Evolutionary conservation across 192 early-diverging fungal species (phyloP), one percentile per base, ranked within the genome.

Genomic region (Coemansia sp.): DNA sequence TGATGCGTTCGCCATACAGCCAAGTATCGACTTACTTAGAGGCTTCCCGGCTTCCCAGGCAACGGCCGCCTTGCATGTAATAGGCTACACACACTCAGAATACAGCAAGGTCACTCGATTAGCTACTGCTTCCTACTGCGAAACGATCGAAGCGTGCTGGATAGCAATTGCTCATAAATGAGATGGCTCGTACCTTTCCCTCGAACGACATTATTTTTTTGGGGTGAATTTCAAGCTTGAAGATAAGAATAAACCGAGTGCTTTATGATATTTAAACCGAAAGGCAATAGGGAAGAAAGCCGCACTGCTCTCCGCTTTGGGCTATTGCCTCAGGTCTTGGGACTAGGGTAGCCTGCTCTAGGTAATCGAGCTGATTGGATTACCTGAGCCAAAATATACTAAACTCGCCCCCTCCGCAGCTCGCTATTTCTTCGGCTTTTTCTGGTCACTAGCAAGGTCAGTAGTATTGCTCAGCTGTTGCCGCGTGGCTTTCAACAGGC

Each of bases 1-100:
- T 30, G 13, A 32, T 6, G 4, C 52, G 11, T 3, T 14, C 13
- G 9, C 26, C 2, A 53, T 30, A 23, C 23, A 28, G 52, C 52
- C 52, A 28, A 11, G 11, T 53, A 11, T 11, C 33, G 16, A 88
- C 91, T 75, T 89, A 95, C 94, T 88, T 32, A 99, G 88, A 38
- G 95, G 94, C 80, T 97, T 92, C 39, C 87, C 89, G 61, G 97
- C 88, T 68, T 93, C 94, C 95, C 95, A 97, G 64, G 97, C 97
- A 55, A 99, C 82, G 19, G 97, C 97, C 61, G 97, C 97, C 74
- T 91, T 90, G 86, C 97, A 93, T 59, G 85, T 90, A 62, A 93
- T 93, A 67, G 74, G 50, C 79, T 83, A 77, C 52, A 68, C 52
- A 42, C 0, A 59, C 4, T 46, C 43, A 46, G 28, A 43, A 40